phyloP scores from a whole-genome alignment of 768 basidiomycete genomes.

The Vararia minispora region DNA sequence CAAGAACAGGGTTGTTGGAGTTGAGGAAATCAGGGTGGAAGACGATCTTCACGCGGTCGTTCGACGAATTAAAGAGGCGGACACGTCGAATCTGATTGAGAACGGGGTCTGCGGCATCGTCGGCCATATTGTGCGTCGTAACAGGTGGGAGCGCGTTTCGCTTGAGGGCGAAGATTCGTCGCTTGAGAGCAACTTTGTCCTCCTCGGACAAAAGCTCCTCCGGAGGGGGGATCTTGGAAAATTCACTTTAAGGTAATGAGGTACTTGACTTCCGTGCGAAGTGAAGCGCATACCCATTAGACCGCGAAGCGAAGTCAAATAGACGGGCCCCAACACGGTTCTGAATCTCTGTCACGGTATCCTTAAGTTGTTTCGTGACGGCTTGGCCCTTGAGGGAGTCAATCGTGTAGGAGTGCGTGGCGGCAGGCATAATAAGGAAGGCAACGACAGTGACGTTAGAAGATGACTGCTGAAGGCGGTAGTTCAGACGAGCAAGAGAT shows the following conservation, averaged over 20 bases:
- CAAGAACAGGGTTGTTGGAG: conserved; percentile 94
- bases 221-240: conserved; percentile 62
- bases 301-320: conserved; percentile 90
- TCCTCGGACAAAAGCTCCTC: conserved; percentile 77
- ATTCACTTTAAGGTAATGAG: conserved; percentile 43
- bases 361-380: conserved; percentile 91
- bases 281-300: conserved; percentile 59
- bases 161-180: conserved; percentile 93
- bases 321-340: conserved; percentile 84
- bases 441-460: conserved; percentile 85
- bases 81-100: conserved; percentile 91
- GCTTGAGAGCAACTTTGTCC: conserved; percentile 90
- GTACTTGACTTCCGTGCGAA: no score
- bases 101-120: conserved; percentile 87
- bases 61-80: conserved; percentile 79
- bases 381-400: conserved; percentile 97
- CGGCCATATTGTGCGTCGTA: conserved; percentile 98
- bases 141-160: conserved; percentile 91
- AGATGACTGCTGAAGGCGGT: conserved; percentile 46
- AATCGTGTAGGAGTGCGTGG: conserved; percentile 93
- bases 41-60: conserved; percentile 91
- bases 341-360: conserved; percentile 94
- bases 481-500: conserved; percentile 77
- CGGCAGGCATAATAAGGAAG: conserved; percentile 98
- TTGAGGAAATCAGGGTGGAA: conserved; percentile 99